Evolutionary conservation across 345 rosid species (phyloP), one percentile per base, ranked within the genome.

Genomic region (Acer yangbiense): DNA sequence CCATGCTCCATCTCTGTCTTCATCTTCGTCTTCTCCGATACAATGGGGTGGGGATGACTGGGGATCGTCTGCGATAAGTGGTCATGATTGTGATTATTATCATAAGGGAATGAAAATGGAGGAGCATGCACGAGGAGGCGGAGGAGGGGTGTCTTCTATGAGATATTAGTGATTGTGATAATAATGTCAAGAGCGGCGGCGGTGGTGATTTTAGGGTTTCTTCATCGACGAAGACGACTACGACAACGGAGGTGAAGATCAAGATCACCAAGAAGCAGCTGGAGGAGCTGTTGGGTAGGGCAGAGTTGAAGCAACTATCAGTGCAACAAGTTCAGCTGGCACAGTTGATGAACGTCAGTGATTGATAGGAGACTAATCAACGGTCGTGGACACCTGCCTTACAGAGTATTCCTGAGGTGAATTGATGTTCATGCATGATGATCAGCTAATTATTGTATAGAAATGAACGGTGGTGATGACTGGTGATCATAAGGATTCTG

Each of bases 31-130:
- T 32, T 35, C 39, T 35, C 39, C 64, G 35, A 58, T 81, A 77
- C 87, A 79, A 57, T 85, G 89, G 93, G 88, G 85, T 50, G 89
- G 93, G 20, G 90, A 88, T 21, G 86, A 89, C 75, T 88, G 90
- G 93, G 82, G 79, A 5, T 48, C 82, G 4, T 41, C 73, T 13
- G 55, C 3, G 69, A 58, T 54, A 43, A 18, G 39, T 32, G n/a
- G 6, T 54, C 58, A 54, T 16, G 58, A 54, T 6, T 6, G 6
- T 6, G n/a, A 12, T 14, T 14, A 54, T 54, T 54, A 6, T 16
- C 58, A 54, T 25, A 52, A 75, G 78, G 74, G 0, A 0, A 41
- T 39, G 25, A 76, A 76, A 14, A 60, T 17, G 21, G 79, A 75
- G 61, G 70, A 85, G 14, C 13, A 23, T 23, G 25, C 25, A 46